Evolutionary conservation across 371 early-diverging fungal species (phyloP), one percentile per base, ranked within the genome.

Genomic region (Massospora cicadina): DNA sequence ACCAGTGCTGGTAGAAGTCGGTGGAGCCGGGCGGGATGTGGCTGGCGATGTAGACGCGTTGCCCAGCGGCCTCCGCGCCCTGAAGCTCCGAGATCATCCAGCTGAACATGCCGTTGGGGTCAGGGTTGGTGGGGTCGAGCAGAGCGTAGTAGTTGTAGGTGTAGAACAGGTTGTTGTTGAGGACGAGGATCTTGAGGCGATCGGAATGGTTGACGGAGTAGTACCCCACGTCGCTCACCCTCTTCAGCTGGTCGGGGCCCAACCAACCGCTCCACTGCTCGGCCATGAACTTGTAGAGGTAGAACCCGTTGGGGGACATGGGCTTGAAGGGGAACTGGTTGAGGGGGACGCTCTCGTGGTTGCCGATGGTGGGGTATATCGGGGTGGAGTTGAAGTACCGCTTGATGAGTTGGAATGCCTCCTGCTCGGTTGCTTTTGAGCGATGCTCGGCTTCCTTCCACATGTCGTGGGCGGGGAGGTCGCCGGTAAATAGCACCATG

Each of bases 401-500:
- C 21, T 77, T 72, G 27, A 63, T 13, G 2, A 54, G 5, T 74
- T 55, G 21, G 67, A 28, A 17, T 64, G 55, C 62, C 7, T n/a
- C 27, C 7, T 30, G 2, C 43, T 62, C 62, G 21, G 28, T 62
- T 2, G 3, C 21, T 10, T 2, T n/a, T 21, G 62, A 3, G 12
- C n/a, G 21, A 43, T 21, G 21, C 5, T 33, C 27, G 23, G 43
- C 7, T 63, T 73, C 68, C n/a, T 69, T 64, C 83, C 83, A 83
- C 12, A 80, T 74, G 65, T 83, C 79, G 24, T 83, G 83, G 5
- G 83, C 80, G 28, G 81, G 81, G 3, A 83, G 65, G 65, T 83
- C 83, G 24, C 83, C 83, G 1, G 81, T 80, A 56, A 83, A 64
- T n/a, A 83, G 74, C 53, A 75, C 72, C 66, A 83, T 81, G 29